Evolutionary conservation across 2,329 filamentous ascomycete genomes (phyloP).

Genomic region (Cordyceps militaris): DNA sequence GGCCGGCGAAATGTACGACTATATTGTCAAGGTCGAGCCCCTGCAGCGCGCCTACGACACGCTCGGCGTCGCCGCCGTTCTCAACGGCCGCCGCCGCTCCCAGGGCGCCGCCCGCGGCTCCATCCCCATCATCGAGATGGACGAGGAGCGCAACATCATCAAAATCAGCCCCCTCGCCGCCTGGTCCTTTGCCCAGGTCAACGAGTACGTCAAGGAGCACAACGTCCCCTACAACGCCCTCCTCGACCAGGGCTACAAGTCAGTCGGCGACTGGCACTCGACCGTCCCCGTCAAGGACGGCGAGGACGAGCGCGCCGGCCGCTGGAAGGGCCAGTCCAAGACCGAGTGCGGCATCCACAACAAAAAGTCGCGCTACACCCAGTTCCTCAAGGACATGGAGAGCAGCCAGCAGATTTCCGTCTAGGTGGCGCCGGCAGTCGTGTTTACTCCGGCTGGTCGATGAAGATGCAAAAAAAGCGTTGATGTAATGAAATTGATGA

Average conservation of each 20-base stretch:
- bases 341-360: conserved; percentile 99
- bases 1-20: conserved; percentile 89
- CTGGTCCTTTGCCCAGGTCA: conserved; percentile 88
- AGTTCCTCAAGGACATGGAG: conserved; percentile 71
- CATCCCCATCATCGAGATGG: conserved; percentile 86
- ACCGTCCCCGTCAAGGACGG: conserved; percentile 83
- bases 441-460: not conserved
- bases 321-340: conserved; percentile 95
- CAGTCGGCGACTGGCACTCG: conserved; percentile 95
- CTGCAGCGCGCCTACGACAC: conserved; percentile 85
- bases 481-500: conserved; percentile 10
- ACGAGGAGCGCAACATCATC: conserved; percentile 78
- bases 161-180: conserved; percentile 97
- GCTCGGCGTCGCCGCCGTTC: conserved; percentile 78
- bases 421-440: not conserved
- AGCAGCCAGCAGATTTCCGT: conserved; percentile 46
- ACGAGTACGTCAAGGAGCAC: conserved; percentile 78
- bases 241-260: conserved; percentile 94
- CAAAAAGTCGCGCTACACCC: conserved; percentile 86
- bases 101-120: conserved; percentile 89
- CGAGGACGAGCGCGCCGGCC: conserved; percentile 91
- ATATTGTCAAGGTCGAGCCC: conserved; percentile 94
- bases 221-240: conserved; percentile 90
- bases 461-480: not conserved
- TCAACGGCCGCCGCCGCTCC: conserved; percentile 85